Evolutionary conservation across 768 basidiomycete species (phyloP).

Genomic region (Grammothele lineata): DNA sequence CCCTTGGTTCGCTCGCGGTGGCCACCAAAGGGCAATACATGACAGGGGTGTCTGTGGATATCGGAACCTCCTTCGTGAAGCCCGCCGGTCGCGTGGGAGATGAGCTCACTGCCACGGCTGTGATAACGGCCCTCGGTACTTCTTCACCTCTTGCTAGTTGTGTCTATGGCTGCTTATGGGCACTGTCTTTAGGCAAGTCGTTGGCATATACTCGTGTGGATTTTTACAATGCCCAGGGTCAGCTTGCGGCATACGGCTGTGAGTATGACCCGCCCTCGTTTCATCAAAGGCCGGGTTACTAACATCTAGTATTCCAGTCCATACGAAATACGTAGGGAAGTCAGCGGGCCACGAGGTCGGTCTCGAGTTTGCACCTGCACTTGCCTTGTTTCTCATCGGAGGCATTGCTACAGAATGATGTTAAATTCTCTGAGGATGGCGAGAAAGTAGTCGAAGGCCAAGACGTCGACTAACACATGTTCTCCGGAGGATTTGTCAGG

Average conservation of each 20-base stretch:
- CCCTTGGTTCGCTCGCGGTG: slow-evolving; percentile 79
- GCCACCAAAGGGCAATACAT: slow-evolving; percentile 78
- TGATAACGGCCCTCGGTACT: slow-evolving; percentile 66
- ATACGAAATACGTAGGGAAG: slow-evolving; percentile 83
- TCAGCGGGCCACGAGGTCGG: slow-evolving; percentile 43
- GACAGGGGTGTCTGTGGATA: slow-evolving; percentile 86
- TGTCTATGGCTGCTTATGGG: too few relatives aligned
- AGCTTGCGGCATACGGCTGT: slow-evolving; percentile 82
- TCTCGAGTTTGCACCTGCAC: too few relatives aligned
- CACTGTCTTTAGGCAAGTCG: slow-evolving; percentile 61
- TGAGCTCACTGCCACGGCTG: slow-evolving; percentile 56
- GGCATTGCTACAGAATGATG: slow-evolving; percentile 55
- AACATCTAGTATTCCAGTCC: slow-evolving; percentile 41
- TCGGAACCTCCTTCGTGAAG: slow-evolving; percentile 71
- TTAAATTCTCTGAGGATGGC: slow-evolving; percentile 77
- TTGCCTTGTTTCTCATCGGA: too few relatives aligned
- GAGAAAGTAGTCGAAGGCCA: slow-evolving; percentile 64
- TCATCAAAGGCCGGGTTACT: too few relatives aligned
- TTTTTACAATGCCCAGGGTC: slow-evolving; percentile 60
- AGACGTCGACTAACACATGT: slow-evolving; percentile 36
- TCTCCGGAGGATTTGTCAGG: too few relatives aligned
- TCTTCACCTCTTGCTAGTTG: too few relatives aligned
- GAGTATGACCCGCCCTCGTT: slow-evolving; percentile 25
- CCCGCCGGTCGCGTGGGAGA: slow-evolving; percentile 74
- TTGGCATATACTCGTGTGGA: slow-evolving; percentile 81